Percentiles rank a stretch among this genome's conserved stretches.
Evolutionary conservation across 345 rosid species (phyloP).

Genomic region (Aquilaria sinensis): DNA sequence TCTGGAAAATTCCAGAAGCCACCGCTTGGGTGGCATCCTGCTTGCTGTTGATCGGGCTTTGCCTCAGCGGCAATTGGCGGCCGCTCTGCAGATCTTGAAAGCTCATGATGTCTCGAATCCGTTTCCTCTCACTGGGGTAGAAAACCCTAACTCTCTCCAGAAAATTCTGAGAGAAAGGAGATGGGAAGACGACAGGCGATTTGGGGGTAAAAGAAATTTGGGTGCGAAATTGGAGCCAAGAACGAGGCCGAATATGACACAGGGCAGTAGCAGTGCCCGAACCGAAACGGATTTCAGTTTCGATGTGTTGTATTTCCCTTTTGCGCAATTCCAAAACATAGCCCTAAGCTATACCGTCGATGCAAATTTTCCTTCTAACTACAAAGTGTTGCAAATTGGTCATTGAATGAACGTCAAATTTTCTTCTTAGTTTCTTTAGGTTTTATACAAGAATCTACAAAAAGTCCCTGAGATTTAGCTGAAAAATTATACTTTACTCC

Average conservation of each 20-base stretch:
- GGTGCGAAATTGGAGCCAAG: constrained; percentile 11
- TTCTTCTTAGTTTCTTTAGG: too few relatives aligned
- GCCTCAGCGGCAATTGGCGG: constrained; percentile 40
- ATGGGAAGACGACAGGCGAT: constrained; percentile 8
- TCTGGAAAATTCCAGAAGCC: constrained; percentile 96
- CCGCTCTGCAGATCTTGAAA: constrained; percentile 94
- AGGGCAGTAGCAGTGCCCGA: not conserved
- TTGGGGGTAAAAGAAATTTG: constrained; percentile 9
- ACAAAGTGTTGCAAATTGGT: too few relatives aligned
- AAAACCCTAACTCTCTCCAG: constrained; percentile 17
- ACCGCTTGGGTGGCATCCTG: constrained; percentile 87
- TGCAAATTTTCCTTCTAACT: too few relatives aligned
- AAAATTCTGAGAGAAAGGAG: constrained; percentile 10
- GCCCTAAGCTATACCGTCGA: too few relatives aligned
- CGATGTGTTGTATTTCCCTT: too few relatives aligned
- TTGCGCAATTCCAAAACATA: too few relatives aligned
- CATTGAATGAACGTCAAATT: too few relatives aligned
- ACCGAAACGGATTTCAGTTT: too few relatives aligned
- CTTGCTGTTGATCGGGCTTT: constrained; percentile 45
- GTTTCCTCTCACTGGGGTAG: not conserved
- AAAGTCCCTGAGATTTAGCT: too few relatives aligned
- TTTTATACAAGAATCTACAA: too few relatives aligned
- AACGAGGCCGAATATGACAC: constrained; percentile 23
- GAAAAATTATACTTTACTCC: too few relatives aligned
- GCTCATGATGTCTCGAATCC: constrained; percentile 51